Evolutionary conservation across 2,329 filamentous ascomycete genomes (phyloP), one percentile per base, ranked within the genome.

Genomic region (Colletotrichum paranaense): DNA sequence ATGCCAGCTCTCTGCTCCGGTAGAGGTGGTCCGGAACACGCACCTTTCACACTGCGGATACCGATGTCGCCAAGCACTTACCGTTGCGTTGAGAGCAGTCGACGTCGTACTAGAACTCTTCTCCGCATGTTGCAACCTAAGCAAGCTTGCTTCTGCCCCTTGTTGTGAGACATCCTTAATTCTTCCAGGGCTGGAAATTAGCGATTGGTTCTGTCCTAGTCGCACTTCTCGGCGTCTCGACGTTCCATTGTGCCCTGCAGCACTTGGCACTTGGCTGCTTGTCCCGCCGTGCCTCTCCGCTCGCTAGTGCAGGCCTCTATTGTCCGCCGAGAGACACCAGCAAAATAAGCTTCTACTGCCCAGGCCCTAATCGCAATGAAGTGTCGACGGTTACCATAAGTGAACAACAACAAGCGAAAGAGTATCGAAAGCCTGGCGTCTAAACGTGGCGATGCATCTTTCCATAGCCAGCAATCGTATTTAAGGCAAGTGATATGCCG

Each of bases 311-410:
- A 63, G 38, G 42, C 35, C 38, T 46, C 38, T 58, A 16, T 52
- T 32, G 49, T 59, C 42, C 59, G 65, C 65, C 58, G 65, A 68
- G 69, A 16, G 53, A 72, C n/a, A 52, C 53, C 57, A 72, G 69
- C 64, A 68, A 62, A 53, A 53, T n/a, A 72, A 72, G 69, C 69
- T 72, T 72, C 69, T 26, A 14, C 11, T 64, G 62, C 62, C 62
- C 62, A 56, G 62, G 7, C 62, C 52, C 35, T 58, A 59, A 59
- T 46, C 49, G 22, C 35, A 58, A 46, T 63, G 46, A 72, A 24
- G 24, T 24, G 35, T 35, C 1, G 9, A 42, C 6, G n/a, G 24
- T 5, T 12, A 9, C 22, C 9, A 8, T 8, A 22, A 49, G 24
- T 26, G 38, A 35, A 65, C 22, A 16, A n/a, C 16, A 14, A 6